phyloP scores from a whole-genome alignment of 164 flowering plant species.

The Taxillus chinensis region DNA sequence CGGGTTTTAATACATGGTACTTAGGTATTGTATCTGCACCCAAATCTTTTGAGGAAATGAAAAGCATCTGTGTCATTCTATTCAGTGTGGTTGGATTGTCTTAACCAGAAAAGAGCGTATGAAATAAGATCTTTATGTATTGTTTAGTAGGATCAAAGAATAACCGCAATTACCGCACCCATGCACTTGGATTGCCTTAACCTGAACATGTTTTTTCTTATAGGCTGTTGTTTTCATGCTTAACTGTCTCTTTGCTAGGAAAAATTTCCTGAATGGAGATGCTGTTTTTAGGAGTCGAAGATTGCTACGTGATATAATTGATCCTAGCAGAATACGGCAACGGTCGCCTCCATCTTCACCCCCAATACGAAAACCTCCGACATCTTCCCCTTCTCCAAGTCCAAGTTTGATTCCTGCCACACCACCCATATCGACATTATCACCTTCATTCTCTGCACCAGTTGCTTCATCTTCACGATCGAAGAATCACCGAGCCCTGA shows the following conservation, averaged over 20 bases:
- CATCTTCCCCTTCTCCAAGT: constrained; percentile 6
- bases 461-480: constrained; percentile 3
- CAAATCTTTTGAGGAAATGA: too few species aligned
- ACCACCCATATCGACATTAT: neutral
- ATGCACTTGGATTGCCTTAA: too few species aligned
- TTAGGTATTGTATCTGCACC: too few species aligned
- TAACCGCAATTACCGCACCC: neutral
- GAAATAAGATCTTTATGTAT: neutral
- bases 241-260: constrained; percentile 12
- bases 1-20: too few species aligned
- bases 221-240: neutral
- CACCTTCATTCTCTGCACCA: neutral
- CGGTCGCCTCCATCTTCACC: constrained; percentile 4
- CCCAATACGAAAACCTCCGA: neutral
- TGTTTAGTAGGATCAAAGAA: neutral
- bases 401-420: too few species aligned
- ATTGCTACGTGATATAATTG: constrained; percentile 13
- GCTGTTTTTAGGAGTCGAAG: constrained; percentile 21
- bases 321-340: too few species aligned
- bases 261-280: constrained; percentile 9
- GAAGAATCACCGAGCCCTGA: constrained; percentile 7
- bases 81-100: neutral
- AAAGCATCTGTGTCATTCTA: too few species aligned
- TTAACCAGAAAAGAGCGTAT: neutral
- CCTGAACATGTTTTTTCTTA: too few species aligned